Evolutionary conservation across 2,329 filamentous ascomycete genomes (phyloP).

Genomic region (Macrophomina pseudophaseolina): DNA sequence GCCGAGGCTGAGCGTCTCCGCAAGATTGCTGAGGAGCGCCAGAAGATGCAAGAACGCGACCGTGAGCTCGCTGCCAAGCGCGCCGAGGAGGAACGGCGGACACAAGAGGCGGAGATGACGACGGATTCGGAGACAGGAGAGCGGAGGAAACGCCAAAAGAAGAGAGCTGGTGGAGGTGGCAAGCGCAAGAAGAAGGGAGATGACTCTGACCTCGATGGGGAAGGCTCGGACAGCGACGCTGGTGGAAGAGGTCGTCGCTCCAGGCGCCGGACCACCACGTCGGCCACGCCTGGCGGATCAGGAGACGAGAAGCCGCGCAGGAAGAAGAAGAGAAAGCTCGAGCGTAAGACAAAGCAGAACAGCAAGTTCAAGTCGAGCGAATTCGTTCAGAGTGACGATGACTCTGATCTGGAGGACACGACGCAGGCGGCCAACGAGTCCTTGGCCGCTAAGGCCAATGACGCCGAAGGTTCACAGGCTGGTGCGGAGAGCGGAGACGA

Average conservation of each 20-base stretch:
- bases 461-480: conserved; percentile 36
- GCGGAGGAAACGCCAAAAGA: conserved; percentile 73
- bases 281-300: conserved; percentile 47
- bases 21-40: conserved; percentile 84
- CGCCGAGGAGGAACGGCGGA: conserved; percentile 70
- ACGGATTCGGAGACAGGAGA: conserved; percentile 71
- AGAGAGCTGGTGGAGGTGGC: conserved; percentile 47
- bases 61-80: conserved; percentile 73
- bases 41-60: conserved; percentile 76
- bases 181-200: conserved; percentile 67
- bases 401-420: conserved; percentile 26
- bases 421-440: conserved; percentile 24
- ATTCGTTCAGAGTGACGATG: conserved; percentile 78
- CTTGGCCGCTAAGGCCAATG: conserved; percentile 26
- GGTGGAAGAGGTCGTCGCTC: conserved; percentile 37
- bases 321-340: conserved; percentile 66
- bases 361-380: conserved; percentile 86
- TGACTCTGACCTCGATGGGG: conserved; percentile 54
- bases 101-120: conserved; percentile 72
- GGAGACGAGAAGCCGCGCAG: conserved; percentile 66
- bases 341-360: conserved; percentile 54
- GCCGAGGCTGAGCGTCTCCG: conserved; percentile 75
- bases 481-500: conserved; percentile 26
- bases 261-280: conserved; percentile 40
- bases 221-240: conserved; percentile 48